These are phyloP conservation scores for Zizania latifolia DNA, from an alignment of 176 grass and related monocot species.

Conservation along the genomic window DNA sequence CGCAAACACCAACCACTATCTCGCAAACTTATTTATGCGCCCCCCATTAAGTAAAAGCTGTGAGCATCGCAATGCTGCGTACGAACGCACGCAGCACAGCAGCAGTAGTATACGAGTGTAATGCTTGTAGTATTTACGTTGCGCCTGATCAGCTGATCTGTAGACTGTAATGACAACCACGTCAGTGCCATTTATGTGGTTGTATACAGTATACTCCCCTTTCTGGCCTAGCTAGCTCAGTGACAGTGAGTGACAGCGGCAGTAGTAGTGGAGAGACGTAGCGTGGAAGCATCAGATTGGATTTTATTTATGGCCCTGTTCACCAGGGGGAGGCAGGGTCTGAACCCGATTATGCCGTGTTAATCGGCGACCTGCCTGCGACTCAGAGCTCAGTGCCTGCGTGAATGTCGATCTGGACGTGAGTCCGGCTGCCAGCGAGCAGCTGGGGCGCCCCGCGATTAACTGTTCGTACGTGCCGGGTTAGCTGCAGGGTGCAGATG, in stretches of 20 bases:
- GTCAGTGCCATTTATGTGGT: slow-evolving; percentile 11
- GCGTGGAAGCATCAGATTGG: background rate
- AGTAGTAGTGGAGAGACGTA: background rate
- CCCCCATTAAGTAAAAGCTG: background rate
- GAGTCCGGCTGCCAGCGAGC: background rate
- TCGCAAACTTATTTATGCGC: slow-evolving; percentile 2
- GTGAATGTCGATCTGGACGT: background rate
- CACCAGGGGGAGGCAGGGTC: background rate
- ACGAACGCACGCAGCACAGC: no score
- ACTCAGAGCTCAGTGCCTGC: background rate
- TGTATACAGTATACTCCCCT: background rate
- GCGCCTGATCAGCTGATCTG: no score
- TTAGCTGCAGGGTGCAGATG: no score
- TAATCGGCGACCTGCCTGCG: background rate
- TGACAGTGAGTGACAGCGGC: background rate
- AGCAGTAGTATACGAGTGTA: background rate
- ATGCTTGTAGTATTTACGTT: background rate
- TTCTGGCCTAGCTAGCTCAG: background rate
- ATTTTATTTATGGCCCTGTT: background rate
- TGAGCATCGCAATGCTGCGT: background rate
- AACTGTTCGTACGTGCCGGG: background rate
- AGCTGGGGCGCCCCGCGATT: background rate
- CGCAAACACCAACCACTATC: background rate
- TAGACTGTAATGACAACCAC: background rate
- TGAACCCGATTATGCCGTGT: background rate